Conservation (phyloP, 139 green algal species). For the Tetraselmis chui region DNA sequence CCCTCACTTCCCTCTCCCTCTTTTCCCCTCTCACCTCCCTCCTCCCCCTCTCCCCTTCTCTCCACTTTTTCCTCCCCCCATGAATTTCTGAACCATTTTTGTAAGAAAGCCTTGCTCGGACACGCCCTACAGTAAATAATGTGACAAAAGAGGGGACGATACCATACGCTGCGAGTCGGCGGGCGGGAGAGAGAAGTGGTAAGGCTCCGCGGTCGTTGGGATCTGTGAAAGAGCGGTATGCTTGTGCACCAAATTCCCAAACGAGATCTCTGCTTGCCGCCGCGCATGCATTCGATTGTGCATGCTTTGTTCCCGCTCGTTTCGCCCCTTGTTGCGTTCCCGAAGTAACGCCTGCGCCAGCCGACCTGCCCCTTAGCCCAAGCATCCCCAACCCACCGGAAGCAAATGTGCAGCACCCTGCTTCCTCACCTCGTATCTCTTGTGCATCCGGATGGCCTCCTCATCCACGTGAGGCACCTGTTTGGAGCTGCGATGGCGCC, state of each 20-base stretch:
- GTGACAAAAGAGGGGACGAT: neutral
- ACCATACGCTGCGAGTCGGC: neutral
- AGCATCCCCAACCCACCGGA: no score
- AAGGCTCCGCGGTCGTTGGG: neutral
- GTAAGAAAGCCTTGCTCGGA: no score
- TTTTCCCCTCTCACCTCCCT: no score
- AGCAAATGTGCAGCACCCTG: no score
- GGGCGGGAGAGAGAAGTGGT: neutral
- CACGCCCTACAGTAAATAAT: no score
- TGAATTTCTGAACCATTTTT: no score
- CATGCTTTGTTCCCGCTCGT: neutral
- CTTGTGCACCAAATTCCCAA: neutral
- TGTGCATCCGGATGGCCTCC: neutral
- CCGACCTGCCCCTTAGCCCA: no score
- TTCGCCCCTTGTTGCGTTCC: neutral
- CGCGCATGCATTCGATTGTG: neutral
- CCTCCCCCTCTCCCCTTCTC: no score
- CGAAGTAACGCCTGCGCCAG: neutral
- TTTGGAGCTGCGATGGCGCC: neutral
- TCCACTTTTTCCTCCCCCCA: no score
- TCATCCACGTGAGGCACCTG: neutral
- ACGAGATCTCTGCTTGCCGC: neutral
- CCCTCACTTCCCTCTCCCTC: no score
- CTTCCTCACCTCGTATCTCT: neutral
- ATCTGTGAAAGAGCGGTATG: neutral